A percentile compares a stretch with the other conserved stretches of the same genome.
Conservation (phyloP, 2,329 filamentous ascomycete species). For the Pseudopyricularia cyperi region DNA sequence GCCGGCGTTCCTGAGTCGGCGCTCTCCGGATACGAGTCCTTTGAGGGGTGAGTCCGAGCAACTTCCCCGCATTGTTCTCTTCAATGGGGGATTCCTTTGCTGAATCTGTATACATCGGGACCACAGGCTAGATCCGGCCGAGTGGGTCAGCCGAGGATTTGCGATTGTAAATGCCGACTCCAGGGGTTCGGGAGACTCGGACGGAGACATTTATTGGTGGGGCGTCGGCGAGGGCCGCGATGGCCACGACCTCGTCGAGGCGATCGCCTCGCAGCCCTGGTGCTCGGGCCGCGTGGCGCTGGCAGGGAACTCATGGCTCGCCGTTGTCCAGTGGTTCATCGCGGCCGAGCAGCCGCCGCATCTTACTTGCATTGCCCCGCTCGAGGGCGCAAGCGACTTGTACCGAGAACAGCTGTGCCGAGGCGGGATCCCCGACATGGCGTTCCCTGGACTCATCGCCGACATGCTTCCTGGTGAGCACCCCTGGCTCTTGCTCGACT, state of each 20-base stretch:
- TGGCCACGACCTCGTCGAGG: constrained; percentile 12
- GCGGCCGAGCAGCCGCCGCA: constrained; percentile 9
- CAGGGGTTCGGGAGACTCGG: constrained; percentile 14
- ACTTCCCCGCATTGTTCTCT: not conserved
- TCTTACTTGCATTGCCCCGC: constrained; percentile 5
- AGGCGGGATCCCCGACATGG: constrained; percentile 7
- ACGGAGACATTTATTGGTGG: constrained; percentile 13
- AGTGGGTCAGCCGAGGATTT: constrained; percentile 15
- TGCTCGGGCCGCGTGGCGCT: constrained; percentile 11
- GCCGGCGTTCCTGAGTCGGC: not conserved
- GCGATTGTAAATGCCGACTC: constrained; percentile 17
- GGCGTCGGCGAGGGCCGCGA: constrained; percentile 14
- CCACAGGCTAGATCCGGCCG: constrained; percentile 13
- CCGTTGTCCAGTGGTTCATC: constrained; percentile 3
- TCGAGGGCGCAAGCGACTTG: constrained; percentile 5
- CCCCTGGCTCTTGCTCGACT: too few species aligned
- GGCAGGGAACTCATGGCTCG: constrained; percentile 6
- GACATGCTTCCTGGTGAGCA: not conserved
- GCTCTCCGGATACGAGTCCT: not conserved
- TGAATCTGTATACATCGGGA: not conserved
- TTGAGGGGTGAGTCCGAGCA: not conserved
- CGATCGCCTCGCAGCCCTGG: constrained; percentile 11
- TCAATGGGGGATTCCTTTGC: not conserved
- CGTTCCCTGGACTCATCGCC: not conserved
- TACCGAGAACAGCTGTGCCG: constrained; percentile 4